These are phyloP conservation scores for Plantago ovata DNA, from an alignment of 257 asterid species.

Conservation along the genomic window DNA sequence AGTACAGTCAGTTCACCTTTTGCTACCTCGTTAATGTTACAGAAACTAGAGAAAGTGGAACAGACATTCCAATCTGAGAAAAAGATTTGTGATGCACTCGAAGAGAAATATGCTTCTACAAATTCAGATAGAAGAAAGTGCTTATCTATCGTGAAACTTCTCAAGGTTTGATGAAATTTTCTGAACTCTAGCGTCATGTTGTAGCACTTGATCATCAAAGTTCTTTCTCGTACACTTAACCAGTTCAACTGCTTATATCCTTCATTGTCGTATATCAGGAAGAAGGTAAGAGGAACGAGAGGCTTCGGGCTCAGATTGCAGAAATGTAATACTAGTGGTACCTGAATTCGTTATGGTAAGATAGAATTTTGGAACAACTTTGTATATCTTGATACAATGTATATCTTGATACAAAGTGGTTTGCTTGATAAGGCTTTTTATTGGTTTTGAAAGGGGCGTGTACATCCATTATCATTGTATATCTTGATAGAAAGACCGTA, in stretches of 20 bases:
- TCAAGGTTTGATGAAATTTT: constrained; percentile 41
- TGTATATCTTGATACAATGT: too few relatives aligned
- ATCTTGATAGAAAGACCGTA: too few relatives aligned
- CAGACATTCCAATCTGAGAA: constrained; percentile 41
- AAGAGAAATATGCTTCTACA: constrained; percentile 50
- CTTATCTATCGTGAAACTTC: constrained; percentile 53
- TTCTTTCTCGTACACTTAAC: too few relatives aligned
- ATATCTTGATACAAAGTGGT: too few relatives aligned
- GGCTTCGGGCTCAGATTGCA: constrained; percentile 30
- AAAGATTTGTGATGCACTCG: constrained; percentile 35
- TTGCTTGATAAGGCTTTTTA: too few relatives aligned
- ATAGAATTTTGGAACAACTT: too few relatives aligned
- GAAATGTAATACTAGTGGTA: constrained; percentile 5
- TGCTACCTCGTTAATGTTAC: constrained; percentile 10
- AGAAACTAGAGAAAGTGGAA: constrained; percentile 67
- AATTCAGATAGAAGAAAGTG: constrained; percentile 57
- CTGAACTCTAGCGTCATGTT: neutral
- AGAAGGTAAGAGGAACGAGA: constrained; percentile 44
- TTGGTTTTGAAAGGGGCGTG: too few relatives aligned
- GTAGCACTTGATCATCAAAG: neutral
- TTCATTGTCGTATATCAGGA: constrained; percentile 32
- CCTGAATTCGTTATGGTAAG: neutral
- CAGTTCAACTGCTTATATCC: neutral
- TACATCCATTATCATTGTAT: too few relatives aligned
- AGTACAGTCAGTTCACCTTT: neutral